A percentile compares a stretch with the other conserved stretches of the same genome.
Conservation (phyloP, 2,329 filamentous ascomycete species). For the Paecilomyces sp. region DNA sequence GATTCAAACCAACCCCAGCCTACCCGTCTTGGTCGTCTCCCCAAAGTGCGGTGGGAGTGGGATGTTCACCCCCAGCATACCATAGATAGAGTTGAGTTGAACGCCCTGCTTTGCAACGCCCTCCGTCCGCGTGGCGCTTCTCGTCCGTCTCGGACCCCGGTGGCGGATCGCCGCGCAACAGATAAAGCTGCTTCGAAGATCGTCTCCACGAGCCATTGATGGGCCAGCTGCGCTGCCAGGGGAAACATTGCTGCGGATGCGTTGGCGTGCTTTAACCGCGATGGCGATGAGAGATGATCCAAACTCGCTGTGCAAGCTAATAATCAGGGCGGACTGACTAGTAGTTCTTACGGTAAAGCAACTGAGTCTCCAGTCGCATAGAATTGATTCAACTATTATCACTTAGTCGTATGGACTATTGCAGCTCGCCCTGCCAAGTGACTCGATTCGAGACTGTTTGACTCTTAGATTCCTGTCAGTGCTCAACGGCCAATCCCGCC, state of each 20-base stretch:
- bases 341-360: not conserved
- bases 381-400: too few species aligned
- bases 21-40: not conserved
- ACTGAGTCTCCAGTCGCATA: not conserved
- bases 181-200: not conserved
- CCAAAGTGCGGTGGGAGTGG: not conserved
- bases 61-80: not conserved
- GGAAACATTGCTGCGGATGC: not conserved
- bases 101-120: not conserved
- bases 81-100: not conserved
- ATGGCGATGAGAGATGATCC: not conserved
- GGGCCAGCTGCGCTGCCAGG: not conserved
- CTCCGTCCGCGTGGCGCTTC: not conserved
- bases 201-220: not conserved
- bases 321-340: not conserved
- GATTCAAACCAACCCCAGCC: not conserved
- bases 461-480: not conserved
- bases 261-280: not conserved
- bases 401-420: too few species aligned
- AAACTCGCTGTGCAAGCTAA: not conserved
- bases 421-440: not conserved
- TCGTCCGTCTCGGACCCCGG: not conserved
- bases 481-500: not conserved
- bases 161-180: not conserved
- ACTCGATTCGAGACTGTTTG: not conserved